Base-by-base conservation (phyloP, 371 early-diverging fungal genomes). In the Actinomortierella ambigua region DNA sequence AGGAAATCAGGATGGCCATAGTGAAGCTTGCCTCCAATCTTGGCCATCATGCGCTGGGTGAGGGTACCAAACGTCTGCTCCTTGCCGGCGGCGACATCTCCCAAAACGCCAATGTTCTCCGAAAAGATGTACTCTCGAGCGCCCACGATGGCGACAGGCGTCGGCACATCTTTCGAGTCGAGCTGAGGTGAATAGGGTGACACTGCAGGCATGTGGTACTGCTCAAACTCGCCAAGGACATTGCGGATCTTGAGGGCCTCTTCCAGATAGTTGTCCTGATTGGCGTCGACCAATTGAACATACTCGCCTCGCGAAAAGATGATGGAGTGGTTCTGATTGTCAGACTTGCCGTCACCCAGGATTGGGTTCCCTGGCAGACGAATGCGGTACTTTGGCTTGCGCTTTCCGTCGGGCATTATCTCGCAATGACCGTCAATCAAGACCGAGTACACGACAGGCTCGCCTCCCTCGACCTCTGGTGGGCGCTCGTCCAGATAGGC, bases 1-100 rank as follows among this genome's bases (percentile, higher is more conserved):
- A 94, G 78, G 69, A 95, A 95, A 77, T 96, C 96, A 1, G 95
- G 95, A 75, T 96, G 95, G 0, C 96, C 95, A 69, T 96, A 96
- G 64, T 93, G 93, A 22, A 93, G 78, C 49, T 88, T 88, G 59
- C 89, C 93, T 27, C 93, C 93, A 59, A 94, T 85, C 75, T 89
- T 90, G 41, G 93, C 90, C 88, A 91, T 91, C 62, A 93, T 90
- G 29, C 95, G 87, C 77, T 94, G 95, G 0, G 93, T 90, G 34
- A 95, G 66, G 0, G 95, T 94, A 57, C 95, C 94, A 69, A 94
- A 95, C 0, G 92, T 91, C 59, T 92, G 93, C 64, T 94, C 95
- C 78, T 93, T 95, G 43, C 94, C 93, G 27, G 96, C 96, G 11
- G 95, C 93, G 13, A 94, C 90, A 76, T 95, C 95, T 60, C 93